These are phyloP conservation scores for Diddensiella transvaalensis DNA, from an alignment of 805 yeast genomes.

Conservation along the genomic window DNA sequence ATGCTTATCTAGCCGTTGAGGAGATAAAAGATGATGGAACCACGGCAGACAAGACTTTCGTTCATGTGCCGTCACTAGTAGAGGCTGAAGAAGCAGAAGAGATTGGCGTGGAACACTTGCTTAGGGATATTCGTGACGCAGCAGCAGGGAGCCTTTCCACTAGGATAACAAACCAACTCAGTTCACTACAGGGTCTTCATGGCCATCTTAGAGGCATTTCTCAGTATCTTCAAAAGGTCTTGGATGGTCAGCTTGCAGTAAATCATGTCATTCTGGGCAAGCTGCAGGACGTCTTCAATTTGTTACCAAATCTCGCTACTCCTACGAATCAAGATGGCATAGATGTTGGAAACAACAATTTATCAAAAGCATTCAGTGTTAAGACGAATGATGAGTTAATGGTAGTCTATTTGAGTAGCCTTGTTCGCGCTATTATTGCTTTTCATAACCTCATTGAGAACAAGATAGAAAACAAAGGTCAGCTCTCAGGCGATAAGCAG, in stretches of 20 bases:
- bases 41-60: constrained; percentile 85
- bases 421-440: constrained; percentile 91
- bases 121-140: constrained; percentile 92
- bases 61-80: constrained; percentile 86
- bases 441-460: constrained; percentile 96
- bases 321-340: constrained; percentile 26
- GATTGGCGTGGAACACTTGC: constrained; percentile 94
- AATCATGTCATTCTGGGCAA: constrained; percentile 89
- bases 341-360: constrained; percentile 39
- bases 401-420: constrained; percentile 84
- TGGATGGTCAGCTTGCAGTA: constrained; percentile 68
- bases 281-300: constrained; percentile 89
- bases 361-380: constrained; percentile 78
- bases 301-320: constrained; percentile 70
- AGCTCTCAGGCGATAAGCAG: constrained; percentile 12
- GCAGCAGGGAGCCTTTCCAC: constrained; percentile 92
- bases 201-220: constrained; percentile 76
- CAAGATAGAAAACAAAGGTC: constrained; percentile 76
- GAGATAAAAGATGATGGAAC: constrained; percentile 96
- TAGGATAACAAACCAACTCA: constrained; percentile 82
- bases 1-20: constrained; percentile 89
- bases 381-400: constrained; percentile 96
- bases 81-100: constrained; percentile 99
- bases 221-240: constrained; percentile 69
- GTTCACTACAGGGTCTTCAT: constrained; percentile 81